A percentile compares a stretch with the other conserved stretches of the same genome.
These are phyloP conservation scores for Poa pratensis DNA, from an alignment of 176 grass and related monocot genomes.

Conservation along the genomic window DNA sequence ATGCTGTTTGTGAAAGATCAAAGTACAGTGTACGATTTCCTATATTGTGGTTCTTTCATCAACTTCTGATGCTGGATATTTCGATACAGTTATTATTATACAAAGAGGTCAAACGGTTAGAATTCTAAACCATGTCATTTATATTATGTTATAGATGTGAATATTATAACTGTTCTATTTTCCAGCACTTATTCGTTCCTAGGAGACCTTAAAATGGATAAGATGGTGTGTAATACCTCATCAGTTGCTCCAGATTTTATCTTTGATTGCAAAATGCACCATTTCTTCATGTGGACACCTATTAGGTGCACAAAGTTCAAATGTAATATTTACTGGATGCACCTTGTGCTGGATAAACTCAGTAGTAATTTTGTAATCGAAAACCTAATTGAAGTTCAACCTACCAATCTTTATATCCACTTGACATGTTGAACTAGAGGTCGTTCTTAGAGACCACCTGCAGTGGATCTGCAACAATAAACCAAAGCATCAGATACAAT, in stretches of 20 bases:
- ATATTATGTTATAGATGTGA: constrained; percentile 16
- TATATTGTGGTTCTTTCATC: constrained; percentile 17
- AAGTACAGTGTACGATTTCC: neutral
- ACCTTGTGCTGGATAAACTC: constrained; percentile 36
- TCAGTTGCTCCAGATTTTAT: constrained; percentile 97
- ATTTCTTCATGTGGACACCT: constrained; percentile 97
- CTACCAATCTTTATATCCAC: constrained; percentile 89
- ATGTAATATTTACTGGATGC: constrained; percentile 28
- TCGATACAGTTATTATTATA: constrained; percentile 8
- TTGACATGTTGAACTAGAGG: constrained; percentile 63
- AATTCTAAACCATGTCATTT: constrained; percentile 31
- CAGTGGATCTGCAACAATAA: constrained; percentile 73
- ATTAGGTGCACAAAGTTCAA: constrained; percentile 39
- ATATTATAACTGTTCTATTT: constrained; percentile 15
- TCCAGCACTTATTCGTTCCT: constrained; percentile 18
- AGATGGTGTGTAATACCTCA: constrained; percentile 57
- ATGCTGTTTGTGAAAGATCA: constrained; percentile 40
- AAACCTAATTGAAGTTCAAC: constrained; percentile 40
- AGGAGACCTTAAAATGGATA: constrained; percentile 30
- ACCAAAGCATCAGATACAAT: constrained; percentile 44
- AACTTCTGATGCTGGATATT: constrained; percentile 37
- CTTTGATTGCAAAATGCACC: constrained; percentile 98
- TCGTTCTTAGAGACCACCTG: constrained; percentile 76
- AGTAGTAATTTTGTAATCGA: constrained; percentile 7
- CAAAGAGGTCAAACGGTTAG: constrained; percentile 19